Base-by-base conservation (phyloP, 805 yeast species). In the Yarrowia deformans region DNA sequence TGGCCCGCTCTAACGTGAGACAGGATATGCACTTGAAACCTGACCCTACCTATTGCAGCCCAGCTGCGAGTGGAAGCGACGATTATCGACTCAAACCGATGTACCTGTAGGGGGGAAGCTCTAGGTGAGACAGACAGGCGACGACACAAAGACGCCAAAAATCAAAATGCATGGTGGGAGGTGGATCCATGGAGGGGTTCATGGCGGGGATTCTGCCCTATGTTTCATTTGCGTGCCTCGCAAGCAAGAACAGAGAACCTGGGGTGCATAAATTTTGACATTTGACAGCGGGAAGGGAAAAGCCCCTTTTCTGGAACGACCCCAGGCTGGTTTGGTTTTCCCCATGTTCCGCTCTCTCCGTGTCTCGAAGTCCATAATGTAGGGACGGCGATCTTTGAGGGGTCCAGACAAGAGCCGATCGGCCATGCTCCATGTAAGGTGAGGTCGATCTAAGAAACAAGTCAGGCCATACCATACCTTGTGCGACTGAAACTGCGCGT, bases 321-420 rank as follows among this genome's bases (percentile, higher is more conserved):
- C 50, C 50, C 50, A 46, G 34, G 16, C 16, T n/a, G 29, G 29
- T 45, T 14, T n/a, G 29, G 29, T 45, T 14, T 34, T 49, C 55
- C 39, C 39, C 55, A 49, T 49, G 39, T 34, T 49, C 39, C 54
- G 8, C 55, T 7, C 29, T 23, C 29, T 23, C 32, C 10, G 50
- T 10, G 37, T 49, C 55, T 49, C 19, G 40, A 50, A 50, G 55
- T 50, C 37, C n/a, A 50, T 29, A n/a, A 52, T 37, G 60, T 37
- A 39, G 60, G 45, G 60, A 39, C 45, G 60, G 13, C 60, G 60
- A 54, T 54, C 60, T 54, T 54, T 54, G 60, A 54, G 60, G 60
- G 60, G 60, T 54, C 60, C 39, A 39, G 60, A 54, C 60, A 54
- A 54, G 60, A 16, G 35, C 5, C 13, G 60, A 54, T 54, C 60